These are phyloP conservation scores for Alternaria conjuncta DNA, from an alignment of 2,329 filamentous ascomycete species.

Conservation along the genomic window DNA sequence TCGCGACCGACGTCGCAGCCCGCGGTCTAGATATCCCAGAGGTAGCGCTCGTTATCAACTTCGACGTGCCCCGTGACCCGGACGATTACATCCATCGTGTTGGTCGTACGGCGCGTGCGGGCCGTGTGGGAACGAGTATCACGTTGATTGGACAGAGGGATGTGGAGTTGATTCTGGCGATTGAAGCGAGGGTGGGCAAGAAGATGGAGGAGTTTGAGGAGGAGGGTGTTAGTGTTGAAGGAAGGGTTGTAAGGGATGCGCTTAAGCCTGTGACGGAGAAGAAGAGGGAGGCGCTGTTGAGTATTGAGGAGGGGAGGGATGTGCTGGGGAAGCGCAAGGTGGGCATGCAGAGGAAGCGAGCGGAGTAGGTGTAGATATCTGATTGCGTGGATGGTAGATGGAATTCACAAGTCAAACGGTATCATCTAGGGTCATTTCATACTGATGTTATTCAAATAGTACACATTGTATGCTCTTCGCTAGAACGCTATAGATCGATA, in stretches of 20 bases:
- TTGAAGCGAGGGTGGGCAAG: conserved; percentile 81
- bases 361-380: conserved; percentile 1
- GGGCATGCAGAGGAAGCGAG: conserved; percentile 43
- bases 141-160: conserved; percentile 93
- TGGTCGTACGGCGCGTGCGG: conserved; percentile 92
- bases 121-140: conserved; percentile 79
- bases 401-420: not conserved
- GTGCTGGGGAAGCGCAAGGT: conserved; percentile 79
- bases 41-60: conserved; percentile 90
- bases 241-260: conserved; percentile 80
- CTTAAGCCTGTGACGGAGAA: conserved; percentile 93
- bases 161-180: conserved; percentile 86
- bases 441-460: not conserved
- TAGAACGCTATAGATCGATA: conserved; percentile 5
- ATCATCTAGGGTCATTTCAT: not conserved
- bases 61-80: conserved; percentile 92
- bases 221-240: conserved; percentile 93
- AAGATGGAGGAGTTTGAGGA: conserved; percentile 85
- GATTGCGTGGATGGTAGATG: not conserved
- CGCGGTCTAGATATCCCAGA: conserved; percentile 95
- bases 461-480: not conserved
- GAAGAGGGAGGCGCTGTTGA: conserved; percentile 88
- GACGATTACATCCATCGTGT: conserved; percentile 98
- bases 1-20: conserved; percentile 94
- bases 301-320: conserved; percentile 91